Evolutionary conservation across 2,329 filamentous ascomycete species (phyloP).

Genomic region (Davidsoniella virescens): DNA sequence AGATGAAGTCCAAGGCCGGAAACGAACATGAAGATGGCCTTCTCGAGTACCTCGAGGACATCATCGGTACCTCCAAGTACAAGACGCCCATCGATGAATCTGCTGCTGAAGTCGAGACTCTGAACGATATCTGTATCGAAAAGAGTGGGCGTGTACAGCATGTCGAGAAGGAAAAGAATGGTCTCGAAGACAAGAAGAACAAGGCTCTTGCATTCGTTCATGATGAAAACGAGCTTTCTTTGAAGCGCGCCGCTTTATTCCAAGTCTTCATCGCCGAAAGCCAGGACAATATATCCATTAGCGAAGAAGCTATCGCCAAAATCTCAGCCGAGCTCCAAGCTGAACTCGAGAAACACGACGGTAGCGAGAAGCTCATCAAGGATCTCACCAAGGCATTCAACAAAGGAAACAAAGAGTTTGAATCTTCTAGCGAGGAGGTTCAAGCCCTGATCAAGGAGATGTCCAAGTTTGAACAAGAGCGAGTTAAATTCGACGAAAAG

Average conservation of each 20-base stretch:
- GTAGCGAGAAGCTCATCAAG: conserved; percentile 80
- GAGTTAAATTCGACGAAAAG: conserved; percentile 96
- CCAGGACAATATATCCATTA: conserved; percentile 73
- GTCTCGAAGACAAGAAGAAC: conserved; percentile 91
- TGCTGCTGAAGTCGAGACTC: conserved; percentile 70
- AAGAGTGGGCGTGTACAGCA: conserved; percentile 93
- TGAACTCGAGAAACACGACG: conserved; percentile 83
- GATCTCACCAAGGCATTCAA: conserved; percentile 73
- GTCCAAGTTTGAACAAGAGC: conserved; percentile 86
- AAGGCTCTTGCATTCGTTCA: conserved; percentile 76
- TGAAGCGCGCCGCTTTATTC: conserved; percentile 83
- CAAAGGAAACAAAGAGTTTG: conserved; percentile 67
- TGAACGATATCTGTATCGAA: conserved; percentile 90
- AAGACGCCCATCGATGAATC: conserved; percentile 94
- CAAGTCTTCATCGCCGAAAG: conserved; percentile 84
- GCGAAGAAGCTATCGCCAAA: conserved; percentile 77
- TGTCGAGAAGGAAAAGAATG: conserved; percentile 91
- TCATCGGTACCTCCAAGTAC: conserved; percentile 97
- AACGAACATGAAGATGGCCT: conserved; percentile 94
- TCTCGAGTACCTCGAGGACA: conserved; percentile 92
- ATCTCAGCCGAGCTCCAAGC: conserved; percentile 74
- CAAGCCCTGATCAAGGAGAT: conserved; percentile 72
- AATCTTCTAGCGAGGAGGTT: conserved; percentile 64
- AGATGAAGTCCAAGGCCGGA: conserved; percentile 94
- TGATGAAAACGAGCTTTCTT: conserved; percentile 79